Evolutionary conservation across 371 early-diverging fungal genomes (phyloP).

Genomic region (Apophysomyces variabilis): DNA sequence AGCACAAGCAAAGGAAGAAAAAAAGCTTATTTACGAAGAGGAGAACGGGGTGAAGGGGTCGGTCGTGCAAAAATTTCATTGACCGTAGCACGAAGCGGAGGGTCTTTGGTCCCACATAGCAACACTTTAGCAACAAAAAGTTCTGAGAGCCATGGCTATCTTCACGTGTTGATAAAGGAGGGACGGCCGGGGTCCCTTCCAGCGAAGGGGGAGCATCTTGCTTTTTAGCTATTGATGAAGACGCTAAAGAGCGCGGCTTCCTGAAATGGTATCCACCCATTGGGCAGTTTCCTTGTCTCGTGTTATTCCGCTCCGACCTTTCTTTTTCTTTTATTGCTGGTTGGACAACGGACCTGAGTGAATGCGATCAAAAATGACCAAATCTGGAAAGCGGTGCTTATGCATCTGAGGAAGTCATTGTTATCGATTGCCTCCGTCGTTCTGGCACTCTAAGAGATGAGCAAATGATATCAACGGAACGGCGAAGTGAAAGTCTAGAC

Average conservation of each 20-base stretch:
- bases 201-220: background rate
- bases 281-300: conserved; percentile 8
- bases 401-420: background rate
- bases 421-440: background rate
- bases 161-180: background rate
- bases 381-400: background rate
- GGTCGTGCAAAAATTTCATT: conserved; percentile 10
- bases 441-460: background rate
- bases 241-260: conserved; percentile 3
- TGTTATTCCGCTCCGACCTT: background rate
- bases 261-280: background rate
- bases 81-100: conserved; percentile 7
- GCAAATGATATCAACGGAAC: conserved; percentile 1
- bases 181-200: background rate
- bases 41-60: conserved; percentile 11
- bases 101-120: conserved; percentile 6
- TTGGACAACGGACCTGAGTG: background rate
- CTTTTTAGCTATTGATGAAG: background rate
- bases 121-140: conserved; percentile 5
- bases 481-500: background rate
- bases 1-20: background rate
- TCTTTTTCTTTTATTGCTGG: background rate
- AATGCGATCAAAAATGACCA: conserved; percentile 2
- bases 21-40: conserved; percentile 12
- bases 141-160: conserved; percentile 5